Evolutionary conservation across 495 filamentous ascomycete genomes (phyloP).

Genomic region (Aspergillus asperescens): DNA sequence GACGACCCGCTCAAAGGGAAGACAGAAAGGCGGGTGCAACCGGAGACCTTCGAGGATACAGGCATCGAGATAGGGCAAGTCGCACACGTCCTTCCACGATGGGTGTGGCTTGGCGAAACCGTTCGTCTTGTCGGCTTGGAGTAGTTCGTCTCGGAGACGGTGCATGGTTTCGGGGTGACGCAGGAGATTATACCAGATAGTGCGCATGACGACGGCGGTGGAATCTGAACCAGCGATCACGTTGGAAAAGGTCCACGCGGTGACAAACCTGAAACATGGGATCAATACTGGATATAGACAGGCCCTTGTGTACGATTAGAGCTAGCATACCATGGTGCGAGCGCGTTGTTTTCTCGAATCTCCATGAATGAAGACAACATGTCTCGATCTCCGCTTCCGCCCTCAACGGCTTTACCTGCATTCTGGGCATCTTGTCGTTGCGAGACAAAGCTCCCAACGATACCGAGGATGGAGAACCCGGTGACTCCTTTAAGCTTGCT

Average conservation of each 20-base stretch:
- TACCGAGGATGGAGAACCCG: neutral
- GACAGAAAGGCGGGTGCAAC: slow-evolving; percentile 36
- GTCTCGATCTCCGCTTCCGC: neutral
- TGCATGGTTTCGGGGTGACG: slow-evolving; percentile 24
- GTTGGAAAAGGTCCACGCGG: slow-evolving; percentile 30
- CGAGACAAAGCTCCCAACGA: slow-evolving; percentile 1
- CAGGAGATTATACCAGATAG: slow-evolving; percentile 32
- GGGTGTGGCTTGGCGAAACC: slow-evolving; percentile 18
- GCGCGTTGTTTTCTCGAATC: slow-evolving; percentile 11
- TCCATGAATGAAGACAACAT: slow-evolving; percentile 22
- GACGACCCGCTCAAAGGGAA: slow-evolving; percentile 37
- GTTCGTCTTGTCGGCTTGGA: neutral
- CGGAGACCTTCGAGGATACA: slow-evolving; percentile 57
- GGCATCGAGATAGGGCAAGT: slow-evolving; percentile 38
- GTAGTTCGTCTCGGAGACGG: slow-evolving; percentile 21
- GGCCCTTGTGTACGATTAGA: no score
- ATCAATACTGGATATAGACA: no score
- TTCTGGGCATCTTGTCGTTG: neutral
- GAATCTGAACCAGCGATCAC: slow-evolving; percentile 45
- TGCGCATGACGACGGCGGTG: slow-evolving; percentile 36
- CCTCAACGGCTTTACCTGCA: neutral
- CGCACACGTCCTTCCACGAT: slow-evolving; percentile 28
- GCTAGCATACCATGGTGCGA: slow-evolving; percentile 15
- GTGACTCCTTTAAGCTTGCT: neutral
- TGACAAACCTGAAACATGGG: slow-evolving; percentile 8